Percentiles rank a stretch among this genome's conserved stretches.
Conservation (phyloP, 257 asterid genomes). For the Solanum chiquidenum region DNA sequence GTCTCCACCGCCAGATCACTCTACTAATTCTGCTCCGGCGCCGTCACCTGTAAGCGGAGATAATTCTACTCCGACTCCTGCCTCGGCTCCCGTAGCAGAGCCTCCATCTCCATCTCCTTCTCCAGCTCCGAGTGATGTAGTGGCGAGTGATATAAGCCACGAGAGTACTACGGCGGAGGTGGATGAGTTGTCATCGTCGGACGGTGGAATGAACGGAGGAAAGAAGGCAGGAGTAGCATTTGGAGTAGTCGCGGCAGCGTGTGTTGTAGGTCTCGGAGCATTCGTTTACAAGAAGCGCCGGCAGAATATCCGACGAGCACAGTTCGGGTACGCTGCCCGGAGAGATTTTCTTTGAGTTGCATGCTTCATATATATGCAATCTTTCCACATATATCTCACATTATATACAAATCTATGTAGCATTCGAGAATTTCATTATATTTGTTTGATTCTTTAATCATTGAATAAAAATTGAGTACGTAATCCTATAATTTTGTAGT, state of each 20-base stretch:
- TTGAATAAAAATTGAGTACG: neutral
- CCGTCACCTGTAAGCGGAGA: neutral
- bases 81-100: neutral
- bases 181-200: slow-evolving; percentile 7
- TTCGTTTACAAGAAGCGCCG: slow-evolving; percentile 60
- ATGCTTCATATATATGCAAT: neutral
- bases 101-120: slow-evolving; percentile 13
- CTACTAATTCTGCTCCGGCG: neutral
- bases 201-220: slow-evolving; percentile 38
- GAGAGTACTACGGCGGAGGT: neutral
- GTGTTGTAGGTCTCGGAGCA: slow-evolving; percentile 35
- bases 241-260: slow-evolving; percentile 47
- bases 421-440: neutral
- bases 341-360: slow-evolving; percentile 33
- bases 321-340: slow-evolving; percentile 38
- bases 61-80: neutral
- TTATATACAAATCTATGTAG: neutral
- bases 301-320: slow-evolving; percentile 60
- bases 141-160: slow-evolving; percentile 7
- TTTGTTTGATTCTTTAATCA: neutral
- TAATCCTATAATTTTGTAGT: neutral
- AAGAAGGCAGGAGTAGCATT: slow-evolving; percentile 55
- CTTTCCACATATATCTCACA: neutral
- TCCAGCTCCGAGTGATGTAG: slow-evolving; percentile 22
- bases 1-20: slow-evolving; percentile 9